Base-by-base conservation (phyloP, 78 protist genomes). In the Diacronema lutheri region DNA sequence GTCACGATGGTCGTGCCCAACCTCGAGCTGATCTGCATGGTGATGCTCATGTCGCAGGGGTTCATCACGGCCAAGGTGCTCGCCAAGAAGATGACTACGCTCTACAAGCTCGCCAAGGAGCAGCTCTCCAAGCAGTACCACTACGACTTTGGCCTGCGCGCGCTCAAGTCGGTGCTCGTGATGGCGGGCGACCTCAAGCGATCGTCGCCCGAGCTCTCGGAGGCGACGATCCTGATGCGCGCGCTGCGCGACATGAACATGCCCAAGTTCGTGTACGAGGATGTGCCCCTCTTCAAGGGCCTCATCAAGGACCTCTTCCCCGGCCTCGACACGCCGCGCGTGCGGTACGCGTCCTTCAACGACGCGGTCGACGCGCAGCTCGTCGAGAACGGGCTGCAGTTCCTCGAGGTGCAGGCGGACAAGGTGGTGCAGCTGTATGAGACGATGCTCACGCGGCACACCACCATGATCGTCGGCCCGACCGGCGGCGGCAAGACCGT, bases 101-200 rank as follows among this genome's bases (percentile, higher is more conserved):
- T 95, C 26, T 96, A 94, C 89, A 57, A 56, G 62, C 94, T 95
- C 25, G 96, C 97, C 21, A 16, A 76, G 40, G 97, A 73, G 77
- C 98, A 96, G 90, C 91, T 94, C 57, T 92, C 96, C 33, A 89
- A 92, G 86, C 98, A 96, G 84, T 33, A 84, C 66, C 97, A 93
- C 89, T 94, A 94, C 86, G 97, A 96, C 88, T 96, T 93, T 38
- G 95, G 95, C 5, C 88, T 96, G 82, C 92, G 98, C 11, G 96
- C 98, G 21, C 81, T 96, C 83, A 94, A 93, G 88, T 72, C 94
- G 44, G 97, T 96, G 35, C 90, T 96, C 25, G 93, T 90, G 35
- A 93, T 91, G 96, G 98, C 98, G 16, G 98, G 98, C 29, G 38
- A n/a, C 50, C 88, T 96, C 26, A 96, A 96, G 94, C 90, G 96